phyloP scores from a whole-genome alignment of 176 grass and related monocot genomes.

The bread wheat (Triticum aestivum) region DNA sequence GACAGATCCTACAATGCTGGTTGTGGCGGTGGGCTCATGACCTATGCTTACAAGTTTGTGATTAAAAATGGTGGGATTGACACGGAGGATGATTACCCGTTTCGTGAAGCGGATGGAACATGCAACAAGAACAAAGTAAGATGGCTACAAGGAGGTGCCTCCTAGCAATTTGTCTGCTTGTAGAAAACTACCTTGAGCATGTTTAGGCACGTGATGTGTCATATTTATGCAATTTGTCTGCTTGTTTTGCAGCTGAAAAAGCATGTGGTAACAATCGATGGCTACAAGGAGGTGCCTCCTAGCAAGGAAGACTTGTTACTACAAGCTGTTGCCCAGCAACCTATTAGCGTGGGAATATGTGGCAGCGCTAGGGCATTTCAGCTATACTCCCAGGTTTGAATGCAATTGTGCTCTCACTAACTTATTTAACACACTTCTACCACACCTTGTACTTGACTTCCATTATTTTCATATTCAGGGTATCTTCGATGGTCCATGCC shows the following conservation, averaged over 20 bases:
- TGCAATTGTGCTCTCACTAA: background rate
- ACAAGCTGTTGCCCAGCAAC: slow-evolving; percentile 85
- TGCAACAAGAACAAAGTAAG: slow-evolving; percentile 87
- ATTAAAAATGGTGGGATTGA: slow-evolving; percentile 86
- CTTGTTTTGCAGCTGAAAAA: slow-evolving; percentile 64
- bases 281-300: slow-evolving; percentile 74
- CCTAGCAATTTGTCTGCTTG: no score
- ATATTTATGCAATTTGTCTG: slow-evolving; percentile 24
- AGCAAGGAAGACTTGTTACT: slow-evolving; percentile 72
- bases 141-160: no score
- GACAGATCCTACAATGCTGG: slow-evolving; percentile 78
- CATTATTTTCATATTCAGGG: slow-evolving; percentile 56
- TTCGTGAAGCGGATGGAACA: slow-evolving; percentile 49
- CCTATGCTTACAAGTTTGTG: slow-evolving; percentile 84
- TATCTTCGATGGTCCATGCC: slow-evolving; percentile 91
- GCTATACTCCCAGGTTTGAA: slow-evolving; percentile 69
- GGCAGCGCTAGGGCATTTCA: slow-evolving; percentile 92
- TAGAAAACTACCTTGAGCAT: slow-evolving; percentile 10
- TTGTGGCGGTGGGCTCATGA: slow-evolving; percentile 88
- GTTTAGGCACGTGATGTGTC: background rate
- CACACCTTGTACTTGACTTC: background rate
- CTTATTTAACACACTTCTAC: background rate
- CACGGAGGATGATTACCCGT: slow-evolving; percentile 90
- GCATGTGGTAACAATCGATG: slow-evolving; percentile 77
- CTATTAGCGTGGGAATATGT: slow-evolving; percentile 95